phyloP scores from a whole-genome alignment of 371 early-diverging fungal genomes.

The Rhizoclosmatium hyalinum region DNA sequence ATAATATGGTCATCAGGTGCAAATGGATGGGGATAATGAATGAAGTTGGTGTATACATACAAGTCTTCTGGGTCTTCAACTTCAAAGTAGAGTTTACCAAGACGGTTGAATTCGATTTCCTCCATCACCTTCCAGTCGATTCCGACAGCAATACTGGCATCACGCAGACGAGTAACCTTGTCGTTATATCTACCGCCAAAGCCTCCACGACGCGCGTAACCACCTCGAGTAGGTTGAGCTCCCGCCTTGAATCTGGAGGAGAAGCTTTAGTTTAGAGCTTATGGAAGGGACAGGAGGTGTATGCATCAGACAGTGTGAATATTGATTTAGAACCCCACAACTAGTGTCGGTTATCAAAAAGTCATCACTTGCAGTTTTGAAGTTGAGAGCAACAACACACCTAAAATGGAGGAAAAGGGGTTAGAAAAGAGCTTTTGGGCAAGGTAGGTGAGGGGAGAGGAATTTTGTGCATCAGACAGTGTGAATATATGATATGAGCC shows the following conservation, averaged over 20 bases:
- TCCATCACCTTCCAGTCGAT: slow-evolving; percentile 92
- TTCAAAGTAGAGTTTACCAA: slow-evolving; percentile 82
- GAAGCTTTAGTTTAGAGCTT: not conserved
- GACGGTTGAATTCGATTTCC: slow-evolving; percentile 90
- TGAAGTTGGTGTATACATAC: slow-evolving; percentile 52
- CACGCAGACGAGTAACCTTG: slow-evolving; percentile 67
- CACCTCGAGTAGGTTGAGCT: slow-evolving; percentile 31
- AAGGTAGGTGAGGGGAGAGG: too few species aligned
- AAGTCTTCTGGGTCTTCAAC: slow-evolving; percentile 79
- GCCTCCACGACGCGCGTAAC: slow-evolving; percentile 41
- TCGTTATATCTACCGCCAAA: slow-evolving; percentile 48
- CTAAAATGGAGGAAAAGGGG: not conserved
- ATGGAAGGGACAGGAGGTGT: not conserved
- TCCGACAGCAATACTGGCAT: slow-evolving; percentile 86
- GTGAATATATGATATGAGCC: slow-evolving; percentile 22
- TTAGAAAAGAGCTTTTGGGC: not conserved
- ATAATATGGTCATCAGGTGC: slow-evolving; percentile 13
- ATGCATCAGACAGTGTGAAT: slow-evolving; percentile 30
- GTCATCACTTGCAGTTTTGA: slow-evolving; percentile 10
- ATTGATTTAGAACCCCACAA: not conserved
- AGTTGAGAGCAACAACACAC: not conserved
- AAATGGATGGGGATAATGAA: not conserved
- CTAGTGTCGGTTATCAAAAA: not conserved
- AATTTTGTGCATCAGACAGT: not conserved
- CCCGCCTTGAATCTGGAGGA: slow-evolving; percentile 30